Base-by-base conservation (phyloP, 192 early-diverging fungal genomes). In the Oehlia diaphana region DNA sequence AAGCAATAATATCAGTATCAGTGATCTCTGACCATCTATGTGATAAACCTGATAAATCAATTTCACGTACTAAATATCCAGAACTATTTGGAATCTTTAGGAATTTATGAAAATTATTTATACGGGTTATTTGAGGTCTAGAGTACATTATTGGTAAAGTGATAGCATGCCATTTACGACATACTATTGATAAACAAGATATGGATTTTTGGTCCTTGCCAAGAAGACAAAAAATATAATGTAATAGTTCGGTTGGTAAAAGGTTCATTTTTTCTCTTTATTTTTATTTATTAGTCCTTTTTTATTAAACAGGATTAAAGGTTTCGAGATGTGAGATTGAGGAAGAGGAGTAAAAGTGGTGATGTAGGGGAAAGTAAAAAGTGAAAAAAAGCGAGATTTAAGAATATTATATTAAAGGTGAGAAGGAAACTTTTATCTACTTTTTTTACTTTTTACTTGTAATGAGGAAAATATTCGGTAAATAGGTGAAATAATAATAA, bases 211-310 rank as follows among this genome's bases (percentile, higher is more conserved):
- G 74, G 33, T 76, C 74, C 7, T 64, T 63, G 5, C 2, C 33
- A 37, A 76, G 63, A 16, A 23, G 28, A 21, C 9, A 64, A 44
- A 76, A 76, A 12, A 76, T 63, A 42, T 4, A 16, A 44, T 64
- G 26, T 21, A 76, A 44, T 42, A 76, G 26, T 44, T 76, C 74
- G 14, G 74, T 28, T 39, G 74, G 74, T 23, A 76, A 47, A 64
- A 31, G n/a, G 39, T 76, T 64, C 74, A 76, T 76, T n/a, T 14
- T 26, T 28, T 10, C 31, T 13, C 26, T 49, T 61, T 72, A 44
- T 72, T 72, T 53, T 16, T 16, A 37, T 37, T 37, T 37, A 37
- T 53, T 53, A 16, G 14, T 53, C 50, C 50, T 53, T 16, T 53
- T 53, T 53, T 53, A 53, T 53, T 16, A 53, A 53, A 53, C 3